phyloP scores from a whole-genome alignment of 805 yeast genomes.

The Zygosaccharomyces kombuchaensis region DNA sequence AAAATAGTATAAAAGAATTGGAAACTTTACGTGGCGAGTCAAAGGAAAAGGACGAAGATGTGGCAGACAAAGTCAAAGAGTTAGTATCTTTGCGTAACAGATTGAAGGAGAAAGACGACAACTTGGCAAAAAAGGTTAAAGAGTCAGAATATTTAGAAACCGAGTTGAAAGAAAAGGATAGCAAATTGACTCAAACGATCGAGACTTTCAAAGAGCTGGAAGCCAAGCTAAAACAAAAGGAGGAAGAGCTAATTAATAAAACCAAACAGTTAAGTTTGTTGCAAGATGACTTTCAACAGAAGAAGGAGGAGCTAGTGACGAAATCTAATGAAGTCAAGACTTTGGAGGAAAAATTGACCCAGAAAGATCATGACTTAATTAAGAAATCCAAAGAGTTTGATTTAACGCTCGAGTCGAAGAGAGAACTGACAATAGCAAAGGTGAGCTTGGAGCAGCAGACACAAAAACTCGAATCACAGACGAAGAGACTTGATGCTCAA shows the following conservation, averaged over 20 bases:
- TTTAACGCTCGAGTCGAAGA: not conserved
- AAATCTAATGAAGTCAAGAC: not conserved
- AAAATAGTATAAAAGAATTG: not conserved
- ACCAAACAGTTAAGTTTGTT: not conserved
- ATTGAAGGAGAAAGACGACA: slow-evolving; percentile 6
- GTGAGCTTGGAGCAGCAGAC: not conserved
- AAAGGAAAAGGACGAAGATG: slow-evolving; percentile 6
- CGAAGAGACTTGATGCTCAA: slow-evolving; percentile 1
- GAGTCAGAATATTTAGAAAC: not conserved
- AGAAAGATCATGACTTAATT: not conserved
- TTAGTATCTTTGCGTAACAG: slow-evolving; percentile 5
- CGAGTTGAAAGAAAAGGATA: not conserved
- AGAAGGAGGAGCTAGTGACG: not conserved
- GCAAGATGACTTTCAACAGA: not conserved
- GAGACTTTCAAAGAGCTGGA: slow-evolving; percentile 1
- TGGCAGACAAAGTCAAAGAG: not conserved
- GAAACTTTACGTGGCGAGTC: not conserved
- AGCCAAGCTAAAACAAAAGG: slow-evolving; percentile 1
- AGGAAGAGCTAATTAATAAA: not conserved
- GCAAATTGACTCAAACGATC: not conserved
- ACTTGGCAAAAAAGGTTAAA: not conserved
- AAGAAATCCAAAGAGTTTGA: slow-evolving; percentile 1
- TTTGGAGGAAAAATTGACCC: not conserved
- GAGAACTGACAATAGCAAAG: not conserved
- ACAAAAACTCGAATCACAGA: not conserved